These are phyloP conservation scores for Penicillium waksmanii DNA, from an alignment of 495 filamentous ascomycete genomes.

Conservation along the genomic window DNA sequence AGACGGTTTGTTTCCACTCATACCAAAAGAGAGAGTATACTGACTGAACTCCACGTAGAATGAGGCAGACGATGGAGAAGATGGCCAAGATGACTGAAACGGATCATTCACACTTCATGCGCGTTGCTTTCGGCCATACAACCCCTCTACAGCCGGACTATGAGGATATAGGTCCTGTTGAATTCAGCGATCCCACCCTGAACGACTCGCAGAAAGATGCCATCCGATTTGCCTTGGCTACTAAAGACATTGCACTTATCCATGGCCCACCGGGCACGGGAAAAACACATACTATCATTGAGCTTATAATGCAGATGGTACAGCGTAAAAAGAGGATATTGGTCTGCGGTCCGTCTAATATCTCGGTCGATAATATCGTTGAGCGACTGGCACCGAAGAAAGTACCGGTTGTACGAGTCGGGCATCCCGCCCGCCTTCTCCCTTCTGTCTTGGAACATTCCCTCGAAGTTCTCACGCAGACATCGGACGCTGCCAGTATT, in stretches of 20 bases:
- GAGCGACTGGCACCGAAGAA: conserved; percentile 83
- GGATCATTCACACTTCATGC: conserved; percentile 74
- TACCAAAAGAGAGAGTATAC: neutral
- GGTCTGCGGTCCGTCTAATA: conserved; percentile 94
- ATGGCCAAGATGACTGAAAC: conserved; percentile 71
- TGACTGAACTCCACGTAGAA: conserved; percentile 51
- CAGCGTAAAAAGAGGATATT: conserved; percentile 72
- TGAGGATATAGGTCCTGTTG: conserved; percentile 60
- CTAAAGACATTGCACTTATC: conserved; percentile 85
- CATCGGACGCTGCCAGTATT: conserved; percentile 84
- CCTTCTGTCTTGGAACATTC: conserved; percentile 88
- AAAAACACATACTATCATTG: conserved; percentile 96
- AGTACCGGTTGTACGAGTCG: conserved; percentile 85
- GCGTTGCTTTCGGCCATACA: conserved; percentile 76
- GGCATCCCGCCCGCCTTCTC: conserved; percentile 89
- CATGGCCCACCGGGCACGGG: conserved; percentile 96
- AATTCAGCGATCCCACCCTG: conserved; percentile 77
- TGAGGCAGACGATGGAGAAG: conserved; percentile 86
- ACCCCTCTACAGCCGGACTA: conserved; percentile 47
- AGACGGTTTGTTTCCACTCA: conserved; percentile 57
- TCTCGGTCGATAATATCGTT: conserved; percentile 98
- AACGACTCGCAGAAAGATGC: conserved; percentile 93
- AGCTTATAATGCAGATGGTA: conserved; percentile 87
- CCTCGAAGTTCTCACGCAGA: conserved; percentile 89
- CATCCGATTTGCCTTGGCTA: conserved; percentile 83